phyloP scores from a whole-genome alignment of 1,139 yeast genomes.

The Blastobotrys arbuscula region DNA sequence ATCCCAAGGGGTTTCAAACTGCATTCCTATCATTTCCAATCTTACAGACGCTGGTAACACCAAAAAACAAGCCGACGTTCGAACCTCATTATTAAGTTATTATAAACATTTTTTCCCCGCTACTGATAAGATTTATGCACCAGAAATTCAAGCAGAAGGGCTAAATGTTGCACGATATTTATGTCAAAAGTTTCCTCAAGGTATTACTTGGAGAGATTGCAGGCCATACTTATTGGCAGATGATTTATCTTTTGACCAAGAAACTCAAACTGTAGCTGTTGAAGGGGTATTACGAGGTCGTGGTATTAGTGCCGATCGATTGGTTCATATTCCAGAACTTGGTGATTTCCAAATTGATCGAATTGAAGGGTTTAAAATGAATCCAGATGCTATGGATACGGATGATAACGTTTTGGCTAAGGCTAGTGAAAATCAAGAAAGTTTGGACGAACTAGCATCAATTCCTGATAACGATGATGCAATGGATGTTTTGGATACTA shows the following conservation, averaged over 20 bases:
- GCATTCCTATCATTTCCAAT: slow-evolving; percentile 77
- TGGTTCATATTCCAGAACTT: slow-evolving; percentile 79
- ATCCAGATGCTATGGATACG: slow-evolving; percentile 32
- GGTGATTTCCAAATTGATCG: slow-evolving; percentile 82
- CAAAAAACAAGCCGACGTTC: slow-evolving; percentile 71
- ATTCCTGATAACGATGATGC: slow-evolving; percentile 43
- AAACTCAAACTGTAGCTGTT: slow-evolving; percentile 46
- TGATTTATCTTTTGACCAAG: slow-evolving; percentile 42
- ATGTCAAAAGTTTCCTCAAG: slow-evolving; percentile 83
- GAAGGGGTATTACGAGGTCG: slow-evolving; percentile 85
- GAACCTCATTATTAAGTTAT: slow-evolving; percentile 75
- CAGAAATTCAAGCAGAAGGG: slow-evolving; percentile 65
- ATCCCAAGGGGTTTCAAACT: slow-evolving; percentile 87
- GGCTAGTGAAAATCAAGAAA: slow-evolving; percentile 56
- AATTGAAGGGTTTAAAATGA: slow-evolving; percentile 35
- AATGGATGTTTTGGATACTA: slow-evolving; percentile 35
- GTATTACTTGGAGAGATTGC: slow-evolving; percentile 85
- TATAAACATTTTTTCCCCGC: slow-evolving; percentile 88
- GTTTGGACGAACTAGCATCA: slow-evolving; percentile 58
- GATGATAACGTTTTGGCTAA: slow-evolving; percentile 29
- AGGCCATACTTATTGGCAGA: slow-evolving; percentile 87
- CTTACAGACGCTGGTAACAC: slow-evolving; percentile 60
- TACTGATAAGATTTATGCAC: slow-evolving; percentile 67
- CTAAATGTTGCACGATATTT: slow-evolving; percentile 64
- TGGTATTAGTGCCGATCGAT: slow-evolving; percentile 70